Base-by-base conservation (phyloP, 805 yeast species). In the Lachancea sp. region DNA sequence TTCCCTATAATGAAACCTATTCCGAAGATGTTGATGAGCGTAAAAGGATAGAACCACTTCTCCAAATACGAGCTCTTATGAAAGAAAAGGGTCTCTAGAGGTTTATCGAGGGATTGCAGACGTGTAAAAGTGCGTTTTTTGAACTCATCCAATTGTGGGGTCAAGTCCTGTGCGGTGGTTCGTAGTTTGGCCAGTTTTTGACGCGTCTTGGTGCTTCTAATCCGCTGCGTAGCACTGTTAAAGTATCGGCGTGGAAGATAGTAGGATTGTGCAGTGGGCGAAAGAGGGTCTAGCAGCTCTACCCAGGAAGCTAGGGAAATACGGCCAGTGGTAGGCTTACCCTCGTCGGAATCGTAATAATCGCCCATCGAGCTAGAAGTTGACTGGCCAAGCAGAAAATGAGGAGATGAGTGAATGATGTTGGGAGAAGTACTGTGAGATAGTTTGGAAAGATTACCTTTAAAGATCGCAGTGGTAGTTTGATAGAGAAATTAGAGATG, bases 1-100 rank as follows among this genome's bases (percentile, higher is more conserved):
- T 74, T 75, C 9, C 96, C 97, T 52, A 90, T 78, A 4, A 88
- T 62, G 46, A 79, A 73, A 0, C 98, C 98, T 22, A 81, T 71
- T 15, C 75, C 60, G 36, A 91, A 85, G 7, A 91, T 76, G 43
- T 77, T 65, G 46, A 79, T 76, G 33, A 88, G 70, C 0, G 95
- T 81, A 35, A 79, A 63, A 0, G 96, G 81, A 60, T 88, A 93
- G 59, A 88, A 88, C 19, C 81, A 53, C 61, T 91, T 91, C 58
- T 91, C 96, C 7, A 84, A 73, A 25, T 64, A 71, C 0, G 81
- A 72, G 25, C 75, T 73, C 36, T 67, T 52, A 20, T 58, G 57
- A 41, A 62, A 59, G 45, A 62, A 60, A 54, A 75, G 46, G 7
- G 56, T 41, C 38, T 60, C 56, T 26, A 62, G 44, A 3, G 63